These are phyloP conservation scores for Globisporangium polare DNA, from an alignment of 352 stramenopile species.

Conservation along the genomic window DNA sequence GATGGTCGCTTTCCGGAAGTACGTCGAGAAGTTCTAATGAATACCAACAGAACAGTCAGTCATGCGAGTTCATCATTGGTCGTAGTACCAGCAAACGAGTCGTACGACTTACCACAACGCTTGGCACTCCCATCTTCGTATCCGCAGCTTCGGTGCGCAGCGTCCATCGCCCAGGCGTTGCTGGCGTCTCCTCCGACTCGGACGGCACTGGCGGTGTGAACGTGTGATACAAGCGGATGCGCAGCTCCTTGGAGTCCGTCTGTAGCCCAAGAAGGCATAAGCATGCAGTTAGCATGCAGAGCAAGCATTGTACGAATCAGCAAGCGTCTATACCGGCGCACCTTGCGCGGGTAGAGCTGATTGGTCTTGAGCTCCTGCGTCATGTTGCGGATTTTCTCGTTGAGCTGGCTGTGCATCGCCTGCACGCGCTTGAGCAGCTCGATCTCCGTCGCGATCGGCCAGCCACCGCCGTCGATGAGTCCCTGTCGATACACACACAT, in stretches of 20 bases:
- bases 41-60: background rate
- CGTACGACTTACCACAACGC: constrained; percentile 28
- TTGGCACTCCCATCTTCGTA: constrained; percentile 21
- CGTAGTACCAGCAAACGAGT: background rate
- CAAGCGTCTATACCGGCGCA: background rate
- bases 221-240: constrained; percentile 58
- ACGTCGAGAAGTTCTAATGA: constrained; percentile 66
- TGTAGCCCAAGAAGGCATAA: constrained; percentile 9
- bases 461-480: constrained; percentile 49
- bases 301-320: background rate
- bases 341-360: constrained; percentile 53
- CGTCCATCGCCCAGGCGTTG: constrained; percentile 48
- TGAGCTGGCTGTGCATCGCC: constrained; percentile 34
- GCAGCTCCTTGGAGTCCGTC: constrained; percentile 54
- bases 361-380: constrained; percentile 56
- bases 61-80: background rate
- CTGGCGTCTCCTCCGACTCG: constrained; percentile 24
- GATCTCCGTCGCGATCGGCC: constrained; percentile 54
- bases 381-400: constrained; percentile 39
- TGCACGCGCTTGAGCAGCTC: constrained; percentile 47
- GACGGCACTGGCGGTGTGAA: constrained; percentile 39
- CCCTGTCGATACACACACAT: constrained; percentile 22
- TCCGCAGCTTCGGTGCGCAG: constrained; percentile 62
- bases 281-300: background rate
- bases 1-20: constrained; percentile 74